phyloP scores from a whole-genome alignment of 495 filamentous ascomycete species.

The Penicillium longicatenatum region DNA sequence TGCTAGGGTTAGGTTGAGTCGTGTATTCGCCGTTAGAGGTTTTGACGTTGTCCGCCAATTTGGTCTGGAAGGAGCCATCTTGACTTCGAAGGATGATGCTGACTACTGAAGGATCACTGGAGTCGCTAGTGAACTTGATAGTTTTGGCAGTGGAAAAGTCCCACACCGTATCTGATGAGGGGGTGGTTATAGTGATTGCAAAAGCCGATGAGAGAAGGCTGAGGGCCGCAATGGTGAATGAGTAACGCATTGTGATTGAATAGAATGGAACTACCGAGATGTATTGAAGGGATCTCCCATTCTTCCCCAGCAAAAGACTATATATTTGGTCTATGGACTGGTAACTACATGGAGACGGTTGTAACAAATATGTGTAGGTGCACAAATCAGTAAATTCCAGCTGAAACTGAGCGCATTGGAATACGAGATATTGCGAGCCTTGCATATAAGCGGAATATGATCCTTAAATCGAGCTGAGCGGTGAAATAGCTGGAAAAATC shows the following conservation, averaged over 20 bases:
- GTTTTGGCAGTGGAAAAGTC: conserved; percentile 21
- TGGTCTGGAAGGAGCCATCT: conserved; percentile 23
- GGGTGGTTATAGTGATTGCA: conserved; percentile 17
- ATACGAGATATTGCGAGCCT: conserved; percentile 14
- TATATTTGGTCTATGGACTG: neutral
- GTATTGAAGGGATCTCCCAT: neutral
- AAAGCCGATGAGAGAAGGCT: conserved; percentile 18
- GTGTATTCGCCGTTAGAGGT: conserved; percentile 21
- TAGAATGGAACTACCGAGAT: conserved; percentile 9
- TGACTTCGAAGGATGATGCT: conserved; percentile 18
- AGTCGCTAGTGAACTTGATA: conserved; percentile 16
- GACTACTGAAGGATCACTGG: conserved; percentile 11
- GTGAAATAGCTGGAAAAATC: conserved; percentile 1
- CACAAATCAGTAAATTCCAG: conserved; percentile 7
- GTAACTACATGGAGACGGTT: neutral
- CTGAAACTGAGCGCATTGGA: conserved; percentile 8
- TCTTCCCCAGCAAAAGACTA: neutral
- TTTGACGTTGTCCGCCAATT: conserved; percentile 23
- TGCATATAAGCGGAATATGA: conserved; percentile 8
- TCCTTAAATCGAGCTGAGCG: conserved; percentile 5
- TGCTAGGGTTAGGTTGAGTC: conserved; percentile 17
- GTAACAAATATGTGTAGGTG: neutral
- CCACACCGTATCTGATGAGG: conserved; percentile 13
- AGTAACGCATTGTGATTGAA: conserved; percentile 16
- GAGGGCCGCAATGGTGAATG: conserved; percentile 13